Evolutionary conservation across 2,329 filamentous ascomycete genomes (phyloP), one percentile per base, ranked within the genome.

Genomic region (Microsporum audouinii): DNA sequence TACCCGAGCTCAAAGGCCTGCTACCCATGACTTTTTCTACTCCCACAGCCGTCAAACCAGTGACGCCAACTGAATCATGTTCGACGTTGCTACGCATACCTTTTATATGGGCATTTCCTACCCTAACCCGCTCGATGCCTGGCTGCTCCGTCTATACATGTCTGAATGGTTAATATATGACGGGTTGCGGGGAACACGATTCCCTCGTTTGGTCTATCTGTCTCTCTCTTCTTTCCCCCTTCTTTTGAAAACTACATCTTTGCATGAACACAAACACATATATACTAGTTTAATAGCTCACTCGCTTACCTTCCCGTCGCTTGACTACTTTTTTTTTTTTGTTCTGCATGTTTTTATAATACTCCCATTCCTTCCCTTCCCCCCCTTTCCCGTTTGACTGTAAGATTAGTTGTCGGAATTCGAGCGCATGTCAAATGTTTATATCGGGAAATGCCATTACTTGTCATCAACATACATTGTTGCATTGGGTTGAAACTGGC

Each of bases 211-310:
- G 45, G 27, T 55, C 51, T 27, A 3, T 17, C 14, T 6, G 2
- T 36, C 33, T 36, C 27, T 4, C 45, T 34, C 49, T 55, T 34
- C 17, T 6, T 55, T 36, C 7, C 51, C 5, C 39, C 39, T 43
- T 43, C n/a, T 2, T 43, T 43, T 43, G n/a, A 43, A 4, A 43
- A n/a, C 39, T 23, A n/a, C 39, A 43, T 55, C 33, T 34, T 55
- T 31, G 17, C 36, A 7, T 23, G 6, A 8, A 55, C 31, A 34
- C n/a, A 12, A 34, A 8, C 51, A n/a, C 14, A 55, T 55, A 55
- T 36, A 55, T 55, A 38, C 17, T 55, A 34, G 31, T 55, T 55
- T 55, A 55, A 55, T 55, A 55, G 31, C 31, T 51, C 27, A 51
- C 31, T 55, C 4, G 29, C 31, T 31, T 8, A 31, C 51, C 51